Evolutionary conservation across 1,284 basidiomycete species (phyloP).

Genomic region (Sanghuangporus weigelae): DNA sequence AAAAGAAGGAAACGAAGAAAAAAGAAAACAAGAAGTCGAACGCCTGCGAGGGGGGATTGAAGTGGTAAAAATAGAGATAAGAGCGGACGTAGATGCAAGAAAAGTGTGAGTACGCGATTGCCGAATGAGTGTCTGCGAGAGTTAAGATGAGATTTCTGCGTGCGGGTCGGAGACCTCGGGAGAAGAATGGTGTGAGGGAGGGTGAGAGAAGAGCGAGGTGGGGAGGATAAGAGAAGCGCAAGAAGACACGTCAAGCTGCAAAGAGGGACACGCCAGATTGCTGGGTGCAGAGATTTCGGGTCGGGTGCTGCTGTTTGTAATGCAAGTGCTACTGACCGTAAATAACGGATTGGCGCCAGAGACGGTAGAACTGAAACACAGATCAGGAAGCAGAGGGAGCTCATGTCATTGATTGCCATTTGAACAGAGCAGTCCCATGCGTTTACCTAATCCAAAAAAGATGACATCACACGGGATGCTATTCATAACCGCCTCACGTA

Average conservation of each 20-base stretch:
- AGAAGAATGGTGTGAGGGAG: neutral
- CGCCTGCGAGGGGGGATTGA: neutral
- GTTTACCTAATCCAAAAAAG: too few relatives aligned
- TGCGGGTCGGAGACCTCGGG: constrained; percentile 3
- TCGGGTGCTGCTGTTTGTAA: too few relatives aligned
- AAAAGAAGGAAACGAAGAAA: neutral
- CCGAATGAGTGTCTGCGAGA: neutral
- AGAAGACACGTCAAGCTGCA: constrained; percentile 1
- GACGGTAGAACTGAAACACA: too few relatives aligned
- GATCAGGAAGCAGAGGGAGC: too few relatives aligned
- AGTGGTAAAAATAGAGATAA: neutral
- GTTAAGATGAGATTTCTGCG: neutral
- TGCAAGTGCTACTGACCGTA: too few relatives aligned
- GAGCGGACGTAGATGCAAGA: neutral
- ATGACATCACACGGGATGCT: too few relatives aligned
- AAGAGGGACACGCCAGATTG: too few relatives aligned
- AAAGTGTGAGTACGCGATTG: neutral
- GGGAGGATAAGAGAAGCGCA: neutral
- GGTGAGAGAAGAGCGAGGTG: neutral
- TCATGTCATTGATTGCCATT: too few relatives aligned
- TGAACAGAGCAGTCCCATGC: too few relatives aligned
- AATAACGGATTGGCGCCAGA: too few relatives aligned
- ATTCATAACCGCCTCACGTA: too few relatives aligned
- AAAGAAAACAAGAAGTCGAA: neutral
- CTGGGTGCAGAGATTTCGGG: too few relatives aligned